These are phyloP conservation scores for Biscutella laevigata DNA, from an alignment of 441 rosid species.

Conservation along the genomic window DNA sequence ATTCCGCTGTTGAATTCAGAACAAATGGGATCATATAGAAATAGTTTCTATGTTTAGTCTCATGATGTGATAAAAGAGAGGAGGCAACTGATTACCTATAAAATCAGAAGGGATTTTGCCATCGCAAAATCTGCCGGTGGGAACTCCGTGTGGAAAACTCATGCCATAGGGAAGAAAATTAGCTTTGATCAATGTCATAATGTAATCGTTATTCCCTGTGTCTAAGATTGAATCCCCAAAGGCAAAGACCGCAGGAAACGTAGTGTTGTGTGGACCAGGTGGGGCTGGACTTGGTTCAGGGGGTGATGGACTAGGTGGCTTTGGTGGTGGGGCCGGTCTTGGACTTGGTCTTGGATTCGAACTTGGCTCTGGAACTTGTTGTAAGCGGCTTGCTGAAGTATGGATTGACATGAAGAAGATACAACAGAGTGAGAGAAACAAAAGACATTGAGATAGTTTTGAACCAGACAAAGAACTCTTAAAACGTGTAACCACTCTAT, in stretches of 20 bases:
- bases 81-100: slow-evolving; percentile 28
- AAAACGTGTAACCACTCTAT: slow-evolving; percentile 5
- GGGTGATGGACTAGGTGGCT: neutral
- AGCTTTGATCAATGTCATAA: slow-evolving; percentile 33
- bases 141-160: slow-evolving; percentile 31
- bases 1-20: slow-evolving; percentile 25
- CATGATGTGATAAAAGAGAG: neutral
- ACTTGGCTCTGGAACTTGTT: neutral
- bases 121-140: slow-evolving; percentile 47
- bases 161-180: slow-evolving; percentile 44
- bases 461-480: neutral
- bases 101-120: slow-evolving; percentile 48
- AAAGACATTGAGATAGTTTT: slow-evolving; percentile 8
- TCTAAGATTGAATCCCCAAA: slow-evolving; percentile 56
- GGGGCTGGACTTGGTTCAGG: neutral
- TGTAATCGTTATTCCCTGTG: slow-evolving; percentile 35
- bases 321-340: neutral
- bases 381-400: slow-evolving; percentile 15
- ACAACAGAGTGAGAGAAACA: slow-evolving; percentile 9
- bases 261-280: slow-evolving; percentile 17
- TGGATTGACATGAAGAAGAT: neutral
- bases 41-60: neutral
- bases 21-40: neutral
- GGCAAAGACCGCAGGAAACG: slow-evolving; percentile 37
- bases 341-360: neutral